These are phyloP conservation scores for Juncus effusus DNA, from an alignment of 176 grass and related monocot species.

Conservation along the genomic window DNA sequence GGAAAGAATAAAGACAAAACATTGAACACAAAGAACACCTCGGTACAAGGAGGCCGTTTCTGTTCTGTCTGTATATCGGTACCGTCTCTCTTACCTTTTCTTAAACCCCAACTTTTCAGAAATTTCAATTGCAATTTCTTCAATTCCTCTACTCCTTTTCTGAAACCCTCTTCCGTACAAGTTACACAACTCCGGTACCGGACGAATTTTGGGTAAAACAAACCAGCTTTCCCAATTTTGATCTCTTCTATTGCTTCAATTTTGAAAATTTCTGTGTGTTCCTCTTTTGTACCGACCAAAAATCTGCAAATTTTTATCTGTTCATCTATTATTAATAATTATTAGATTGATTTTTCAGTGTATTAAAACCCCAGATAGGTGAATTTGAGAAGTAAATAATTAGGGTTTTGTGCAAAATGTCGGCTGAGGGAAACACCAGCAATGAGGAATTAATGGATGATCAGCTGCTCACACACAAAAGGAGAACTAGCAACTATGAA, in stretches of 20 bases:
- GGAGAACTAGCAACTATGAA: conserved; percentile 15
- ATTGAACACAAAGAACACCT: conserved; percentile 14
- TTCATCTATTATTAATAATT: background rate
- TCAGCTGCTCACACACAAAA: conserved; percentile 20
- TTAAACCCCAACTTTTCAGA: conserved; percentile 6
- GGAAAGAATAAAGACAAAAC: conserved; percentile 4
- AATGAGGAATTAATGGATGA: conserved; percentile 13
- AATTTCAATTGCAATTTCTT: too few species aligned
- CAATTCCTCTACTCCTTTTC: background rate
- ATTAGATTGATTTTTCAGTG: conserved; percentile 5
- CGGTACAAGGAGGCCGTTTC: conserved; percentile 13
- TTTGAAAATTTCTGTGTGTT: too few species aligned
- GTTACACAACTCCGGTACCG: background rate
- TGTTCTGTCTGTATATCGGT: background rate
- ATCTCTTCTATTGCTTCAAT: background rate
- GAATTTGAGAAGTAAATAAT: background rate
- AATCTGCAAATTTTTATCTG: background rate
- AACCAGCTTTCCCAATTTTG: background rate
- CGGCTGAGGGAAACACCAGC: background rate
- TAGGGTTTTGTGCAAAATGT: conserved; percentile 28
- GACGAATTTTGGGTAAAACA: too few species aligned
- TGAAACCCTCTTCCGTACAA: background rate
- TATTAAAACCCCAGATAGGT: background rate
- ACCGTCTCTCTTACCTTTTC: conserved; percentile 9
- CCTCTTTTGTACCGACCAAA: too few species aligned